Evolutionary conservation across 108 stramenopile genomes (phyloP).

Genomic region (Fragilaria crotonensis): DNA sequence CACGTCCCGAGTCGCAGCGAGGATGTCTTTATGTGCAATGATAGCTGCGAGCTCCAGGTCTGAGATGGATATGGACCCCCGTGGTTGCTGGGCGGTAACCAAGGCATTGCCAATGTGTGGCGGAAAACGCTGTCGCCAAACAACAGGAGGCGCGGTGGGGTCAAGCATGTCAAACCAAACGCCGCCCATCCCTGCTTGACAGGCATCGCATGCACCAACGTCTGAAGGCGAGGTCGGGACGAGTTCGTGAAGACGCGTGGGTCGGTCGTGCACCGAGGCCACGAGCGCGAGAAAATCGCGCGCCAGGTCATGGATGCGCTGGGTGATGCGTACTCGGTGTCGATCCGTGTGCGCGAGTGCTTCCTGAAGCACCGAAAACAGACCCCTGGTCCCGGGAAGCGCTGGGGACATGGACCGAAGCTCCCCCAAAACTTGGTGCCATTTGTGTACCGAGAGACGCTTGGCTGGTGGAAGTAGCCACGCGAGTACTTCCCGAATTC

Average conservation of each 20-base stretch:
- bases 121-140: slow-evolving; percentile 18
- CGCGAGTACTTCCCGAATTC: slow-evolving; percentile 14
- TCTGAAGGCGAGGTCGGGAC: too few relatives aligned
- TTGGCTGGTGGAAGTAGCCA: neutral
- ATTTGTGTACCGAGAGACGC: slow-evolving; percentile 11
- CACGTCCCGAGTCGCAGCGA: slow-evolving; percentile 17
- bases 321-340: slow-evolving; percentile 3
- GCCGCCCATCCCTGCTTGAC: too few relatives aligned
- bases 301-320: slow-evolving; percentile 5
- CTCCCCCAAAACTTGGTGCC: slow-evolving; percentile 23
- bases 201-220: too few relatives aligned
- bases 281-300: slow-evolving; percentile 17
- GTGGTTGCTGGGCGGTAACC: slow-evolving; percentile 22
- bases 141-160: slow-evolving; percentile 27
- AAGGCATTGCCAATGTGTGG: slow-evolving; percentile 12
- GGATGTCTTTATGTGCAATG: slow-evolving; percentile 30
- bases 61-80: slow-evolving; percentile 25
- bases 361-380: too few relatives aligned
- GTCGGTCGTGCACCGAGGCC: slow-evolving; percentile 3
- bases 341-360: too few relatives aligned
- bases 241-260: slow-evolving; percentile 23
- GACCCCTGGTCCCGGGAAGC: too few relatives aligned
- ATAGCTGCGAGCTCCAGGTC: slow-evolving; percentile 32
- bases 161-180: slow-evolving; percentile 12
- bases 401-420: too few relatives aligned